Conservation (phyloP, 768 basidiomycete species). For the Pleurotus salmoneostramineus region DNA sequence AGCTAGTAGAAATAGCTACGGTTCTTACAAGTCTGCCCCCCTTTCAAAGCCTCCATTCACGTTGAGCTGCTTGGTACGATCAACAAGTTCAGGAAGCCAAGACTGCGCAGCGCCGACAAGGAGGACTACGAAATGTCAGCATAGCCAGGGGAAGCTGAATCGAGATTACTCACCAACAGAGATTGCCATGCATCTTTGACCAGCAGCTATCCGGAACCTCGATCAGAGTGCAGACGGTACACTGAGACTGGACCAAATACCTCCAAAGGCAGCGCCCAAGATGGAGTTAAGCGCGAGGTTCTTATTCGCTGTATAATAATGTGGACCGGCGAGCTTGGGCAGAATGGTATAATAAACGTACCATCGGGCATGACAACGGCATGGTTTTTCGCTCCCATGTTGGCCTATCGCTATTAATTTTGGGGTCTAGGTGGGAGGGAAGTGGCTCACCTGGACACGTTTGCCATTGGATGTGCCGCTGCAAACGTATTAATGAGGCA, state of each 20-base stretch:
- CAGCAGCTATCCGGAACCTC: conserved; percentile 60
- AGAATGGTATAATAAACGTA: conserved; percentile 25
- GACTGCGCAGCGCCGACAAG: conserved; percentile 75
- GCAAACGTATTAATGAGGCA: not conserved
- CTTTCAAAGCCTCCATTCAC: conserved; percentile 91
- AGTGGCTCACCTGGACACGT: conserved; percentile 61
- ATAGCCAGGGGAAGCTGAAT: not conserved
- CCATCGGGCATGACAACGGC: conserved; percentile 92
- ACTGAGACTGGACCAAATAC: conserved; percentile 28
- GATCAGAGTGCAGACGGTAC: conserved; percentile 58
- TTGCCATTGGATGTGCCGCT: conserved; percentile 87
- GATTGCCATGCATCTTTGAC: conserved; percentile 96
- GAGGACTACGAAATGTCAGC: conserved; percentile 40
- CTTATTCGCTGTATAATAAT: conserved; percentile 67
- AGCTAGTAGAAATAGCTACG: not conserved
- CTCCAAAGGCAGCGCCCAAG: conserved; percentile 90
- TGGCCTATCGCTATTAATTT: conserved; percentile 28
- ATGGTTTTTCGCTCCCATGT: conserved; percentile 96
- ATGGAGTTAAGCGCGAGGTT: conserved; percentile 91
- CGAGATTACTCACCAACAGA: conserved; percentile 61
- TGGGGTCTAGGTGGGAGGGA: not conserved
- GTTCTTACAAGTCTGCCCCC: conserved; percentile 69
- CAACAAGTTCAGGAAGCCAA: conserved; percentile 86
- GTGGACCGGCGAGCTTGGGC: not conserved
- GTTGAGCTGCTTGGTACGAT: conserved; percentile 74